A percentile compares a stretch with the other conserved stretches of the same genome.
Conservation (phyloP, 495 filamentous ascomycete genomes). For the Massariosphaeria phaeospora region DNA sequence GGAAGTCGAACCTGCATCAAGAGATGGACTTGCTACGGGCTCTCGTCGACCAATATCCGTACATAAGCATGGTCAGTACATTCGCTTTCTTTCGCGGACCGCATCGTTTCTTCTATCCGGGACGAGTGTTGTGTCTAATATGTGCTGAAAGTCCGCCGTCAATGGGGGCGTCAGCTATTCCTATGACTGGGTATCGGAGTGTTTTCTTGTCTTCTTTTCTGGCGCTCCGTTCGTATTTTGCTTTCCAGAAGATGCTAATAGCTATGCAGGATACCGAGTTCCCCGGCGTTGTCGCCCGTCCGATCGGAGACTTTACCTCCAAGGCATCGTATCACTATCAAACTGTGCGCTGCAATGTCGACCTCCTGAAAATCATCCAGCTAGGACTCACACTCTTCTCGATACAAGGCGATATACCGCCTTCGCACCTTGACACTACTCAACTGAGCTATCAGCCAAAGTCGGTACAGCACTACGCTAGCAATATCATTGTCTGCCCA, state of each 20-base stretch:
- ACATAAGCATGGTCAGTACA: slow-evolving; percentile 84
- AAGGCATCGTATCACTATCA: slow-evolving; percentile 99
- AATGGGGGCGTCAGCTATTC: neutral
- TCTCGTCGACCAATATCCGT: slow-evolving; percentile 83
- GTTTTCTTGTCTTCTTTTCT: neutral
- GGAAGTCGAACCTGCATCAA: slow-evolving; percentile 83
- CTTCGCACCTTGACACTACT: slow-evolving; percentile 55
- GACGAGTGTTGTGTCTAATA: neutral
- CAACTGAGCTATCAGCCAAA: slow-evolving; percentile 43
- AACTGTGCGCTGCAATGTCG: slow-evolving; percentile 93
- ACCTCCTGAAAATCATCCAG: slow-evolving; percentile 94
- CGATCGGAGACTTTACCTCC: slow-evolving; percentile 85
- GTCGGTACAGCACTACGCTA: slow-evolving; percentile 40
- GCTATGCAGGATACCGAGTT: slow-evolving; percentile 84
- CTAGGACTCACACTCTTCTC: slow-evolving; percentile 90
- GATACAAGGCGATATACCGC: slow-evolving; percentile 77
- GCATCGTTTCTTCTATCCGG: slow-evolving; percentile 15
- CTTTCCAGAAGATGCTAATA: neutral
- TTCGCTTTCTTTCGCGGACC: neutral
- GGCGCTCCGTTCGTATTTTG: neutral
- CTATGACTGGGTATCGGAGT: slow-evolving; percentile 6
- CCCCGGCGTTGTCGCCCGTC: slow-evolving; percentile 88
- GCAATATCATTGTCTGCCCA: slow-evolving; percentile 61
- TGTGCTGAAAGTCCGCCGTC: neutral
- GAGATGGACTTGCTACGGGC: slow-evolving; percentile 78